Evolutionary conservation across 2,329 filamentous ascomycete genomes (phyloP), one percentile per base, ranked within the genome.

Genomic region (Trichophyton benhamiae): DNA sequence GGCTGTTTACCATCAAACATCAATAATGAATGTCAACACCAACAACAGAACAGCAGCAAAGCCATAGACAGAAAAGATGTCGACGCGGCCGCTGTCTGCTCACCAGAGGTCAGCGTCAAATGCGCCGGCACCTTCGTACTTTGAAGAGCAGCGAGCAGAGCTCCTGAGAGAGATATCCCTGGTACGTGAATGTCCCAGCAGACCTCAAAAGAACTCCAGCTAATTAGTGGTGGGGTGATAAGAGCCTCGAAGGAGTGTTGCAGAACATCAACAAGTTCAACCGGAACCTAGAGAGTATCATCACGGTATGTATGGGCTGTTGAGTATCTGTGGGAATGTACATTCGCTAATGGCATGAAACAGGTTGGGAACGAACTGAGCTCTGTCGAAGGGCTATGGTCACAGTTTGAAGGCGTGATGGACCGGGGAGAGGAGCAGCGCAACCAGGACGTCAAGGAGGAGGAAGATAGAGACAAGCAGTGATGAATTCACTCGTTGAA

Each of bases 241-340:
- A 85, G 82, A 81, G 80, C 64, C 79, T 99, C 72, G 94, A 97
- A 70, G 86, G 94, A 69, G 91, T 96, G 63, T 86, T 99, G 8
- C 88, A 91, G 68, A 96, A 96, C 70, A 90, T 97, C 74, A 99
- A 97, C 77, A 91, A 91, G 68, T 78, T 99, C 63, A 99, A 97
- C 73, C 86, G 92, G 38, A 92, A 87, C 44, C 79, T 99, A 17
- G 92, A 99, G 75, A 88, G 91, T 61, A 87, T 97, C 20, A 91
- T 95, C 63, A 86, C 90, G 55, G 92, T 92, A 78, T 38, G 92
- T 92, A 78, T 38, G 30, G 46, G 46, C 55, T 55, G 58, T 65
- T 49, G 63, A 27, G 2, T 8, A 17, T n/a, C 11, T 13, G 27
- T 20, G 1, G 15, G 42, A 6, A 15, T 52, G 11, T 42, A 38